Base-by-base conservation (phyloP, 2,329 filamentous ascomycete species). In the Reticulascus tulasneorum region DNA sequence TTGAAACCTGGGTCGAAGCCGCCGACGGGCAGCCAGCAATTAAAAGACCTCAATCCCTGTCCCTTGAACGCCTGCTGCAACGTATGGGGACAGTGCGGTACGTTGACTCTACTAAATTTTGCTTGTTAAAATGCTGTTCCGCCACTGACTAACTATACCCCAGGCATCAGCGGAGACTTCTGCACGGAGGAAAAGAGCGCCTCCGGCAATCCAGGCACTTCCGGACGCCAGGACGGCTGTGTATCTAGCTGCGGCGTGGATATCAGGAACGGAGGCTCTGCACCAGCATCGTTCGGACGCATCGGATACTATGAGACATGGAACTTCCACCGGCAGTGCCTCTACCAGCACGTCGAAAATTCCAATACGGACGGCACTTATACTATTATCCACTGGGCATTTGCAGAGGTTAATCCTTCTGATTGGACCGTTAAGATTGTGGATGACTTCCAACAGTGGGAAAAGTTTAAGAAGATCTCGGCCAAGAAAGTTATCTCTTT, bases 41-140 rank as follows among this genome's bases (percentile, higher is more conserved):
- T 57, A 6, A 37, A 37, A n/a, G 23, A 37, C 8, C 33, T 59
- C 4, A 59, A 55, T 28, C 53, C 50, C 1, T 60, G 56, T 17
- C 52, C 48, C 3, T 38, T 58, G 1, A 54, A 56, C 5, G 47
- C 49, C 8, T 57, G 52, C 39, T 54, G 55, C 40, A 46, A 64
- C 38, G 51, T 56, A 23, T 67, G 63, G 53, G 70, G 69, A 1
- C 56, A 66, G 30, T 74, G 70, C 18, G 69, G 69, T 6, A 59
- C 57, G 2, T 67, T 64, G 0, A 45, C 46, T 2, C n/a, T n/a
- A n/a, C n/a, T n/a, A n/a, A n/a, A n/a, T n/a, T n/a, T n/a, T n/a
- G n/a, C n/a, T n/a, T n/a, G n/a, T n/a, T n/a, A n/a, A n/a, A n/a
- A n/a, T n/a, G n/a, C n/a, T n/a, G n/a, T n/a, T n/a, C n/a, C n/a